phyloP scores from a whole-genome alignment of 140 eudicot genomes.

The Anethum foeniculum region DNA sequence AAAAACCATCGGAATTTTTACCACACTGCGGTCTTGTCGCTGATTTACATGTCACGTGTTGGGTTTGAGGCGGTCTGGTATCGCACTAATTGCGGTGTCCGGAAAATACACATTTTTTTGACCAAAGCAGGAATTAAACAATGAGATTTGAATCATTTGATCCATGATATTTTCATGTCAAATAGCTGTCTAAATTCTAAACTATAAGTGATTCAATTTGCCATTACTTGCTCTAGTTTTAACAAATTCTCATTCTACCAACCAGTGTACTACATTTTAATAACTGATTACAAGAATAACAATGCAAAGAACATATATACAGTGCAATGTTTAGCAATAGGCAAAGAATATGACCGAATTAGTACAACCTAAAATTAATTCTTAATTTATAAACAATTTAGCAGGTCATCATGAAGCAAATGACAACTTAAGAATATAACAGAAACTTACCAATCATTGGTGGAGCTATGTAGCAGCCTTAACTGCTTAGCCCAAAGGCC shows the following conservation, averaged over 20 bases:
- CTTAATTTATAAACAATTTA: background rate
- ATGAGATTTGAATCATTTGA: background rate
- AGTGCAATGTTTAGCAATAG: background rate
- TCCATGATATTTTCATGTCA: background rate
- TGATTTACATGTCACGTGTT: too few species aligned
- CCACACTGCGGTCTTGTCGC: too few species aligned
- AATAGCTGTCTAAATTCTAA: background rate
- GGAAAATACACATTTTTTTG: too few species aligned
- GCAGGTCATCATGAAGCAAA: background rate
- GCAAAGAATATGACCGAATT: constrained; percentile 32
- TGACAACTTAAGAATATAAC: background rate
- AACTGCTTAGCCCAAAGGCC: too few species aligned
- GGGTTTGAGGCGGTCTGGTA: too few species aligned
- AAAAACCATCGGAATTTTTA: too few species aligned
- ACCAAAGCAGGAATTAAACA: too few species aligned
- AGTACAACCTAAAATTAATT: background rate
- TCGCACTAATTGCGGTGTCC: too few species aligned
- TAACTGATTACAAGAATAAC: too few species aligned
- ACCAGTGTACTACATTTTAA: background rate
- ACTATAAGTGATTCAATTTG: background rate
- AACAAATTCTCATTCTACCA: background rate
- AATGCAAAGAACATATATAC: background rate
- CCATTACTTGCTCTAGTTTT: background rate
- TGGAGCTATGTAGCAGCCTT: constrained; percentile 46
- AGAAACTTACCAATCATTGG: constrained; percentile 53